Base-by-base conservation (phyloP, 2,329 filamentous ascomycete genomes). In the Leptographium radiaticola region DNA sequence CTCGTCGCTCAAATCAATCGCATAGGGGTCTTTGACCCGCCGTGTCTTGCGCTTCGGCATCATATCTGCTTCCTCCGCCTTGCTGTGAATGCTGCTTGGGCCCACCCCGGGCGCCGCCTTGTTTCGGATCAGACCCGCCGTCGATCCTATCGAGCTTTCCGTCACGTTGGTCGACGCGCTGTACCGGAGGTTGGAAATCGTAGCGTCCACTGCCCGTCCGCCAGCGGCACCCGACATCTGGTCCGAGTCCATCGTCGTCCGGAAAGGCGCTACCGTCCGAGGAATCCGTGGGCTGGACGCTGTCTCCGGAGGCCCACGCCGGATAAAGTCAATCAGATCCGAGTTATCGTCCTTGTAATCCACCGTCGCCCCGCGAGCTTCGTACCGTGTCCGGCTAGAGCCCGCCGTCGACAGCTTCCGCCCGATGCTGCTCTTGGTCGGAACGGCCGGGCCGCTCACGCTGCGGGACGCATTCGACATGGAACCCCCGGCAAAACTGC, bases 241-340 rank as follows among this genome's bases (percentile, higher is more conserved):
- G 61, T 95, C 88, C 12, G 87, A 90, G 65, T 95, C 89, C 76
- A 90, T 86, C 0, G 89, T 91, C 39, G 78, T 83, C 53, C 88
- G 79, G 72, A 94, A 95, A 1, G 89, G 88, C 11, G 89, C 89
- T 13, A 93, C 83, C n/a, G 79, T 80, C 18, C 87, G 83, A 44
- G 89, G 86, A 57, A 94, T 93, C 30, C 87, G 82, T 55, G 82
- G 86, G 58, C 79, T 78, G 45, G 73, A 75, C 38, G 73, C 70
- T 46, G 71, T 65, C 57, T 71, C 76, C 0, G 87, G 84, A 4
- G 89, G 89, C 1, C 90, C 91, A 64, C 88, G 84, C 47, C 90
- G 84, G 59, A 98, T 94, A 66, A 98, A 97, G 65, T 97, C 90
- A 59, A 96, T 95, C 55, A 98, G 72, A 57, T 96, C 93, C 13